phyloP scores from a whole-genome alignment of 2,329 filamentous ascomycete genomes.

The Pseudocercospora musae region DNA sequence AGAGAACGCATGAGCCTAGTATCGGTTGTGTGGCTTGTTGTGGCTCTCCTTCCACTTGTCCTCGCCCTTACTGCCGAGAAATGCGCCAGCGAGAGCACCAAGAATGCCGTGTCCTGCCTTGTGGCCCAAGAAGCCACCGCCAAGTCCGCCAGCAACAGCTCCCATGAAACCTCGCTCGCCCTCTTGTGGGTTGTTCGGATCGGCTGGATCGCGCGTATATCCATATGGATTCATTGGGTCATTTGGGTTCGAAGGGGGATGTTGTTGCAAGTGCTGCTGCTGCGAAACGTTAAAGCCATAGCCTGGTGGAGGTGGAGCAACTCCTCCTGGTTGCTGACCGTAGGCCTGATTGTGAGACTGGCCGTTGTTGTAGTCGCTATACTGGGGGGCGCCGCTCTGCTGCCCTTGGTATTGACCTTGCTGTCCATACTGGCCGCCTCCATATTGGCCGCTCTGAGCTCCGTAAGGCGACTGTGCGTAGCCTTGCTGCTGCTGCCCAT shows the following conservation, averaged over 20 bases:
- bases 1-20: neutral
- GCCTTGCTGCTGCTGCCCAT: slow-evolving; percentile 15
- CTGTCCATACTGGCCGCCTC: slow-evolving; percentile 24
- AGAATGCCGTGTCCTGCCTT: slow-evolving; percentile 58
- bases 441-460: slow-evolving; percentile 11
- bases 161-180: slow-evolving; percentile 58
- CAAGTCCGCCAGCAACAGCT: slow-evolving; percentile 55
- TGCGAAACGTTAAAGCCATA: slow-evolving; percentile 16
- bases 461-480: too few relatives aligned
- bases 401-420: slow-evolving; percentile 20
- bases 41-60: slow-evolving; percentile 7
- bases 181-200: slow-evolving; percentile 47
- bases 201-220: slow-evolving; percentile 31
- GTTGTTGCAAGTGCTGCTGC: slow-evolving; percentile 23
- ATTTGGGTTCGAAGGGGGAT: slow-evolving; percentile 31
- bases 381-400: slow-evolving; percentile 19
- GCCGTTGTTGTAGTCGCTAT: slow-evolving; percentile 17
- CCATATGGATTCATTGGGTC: slow-evolving; percentile 39
- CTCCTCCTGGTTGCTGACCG: slow-evolving; percentile 30
- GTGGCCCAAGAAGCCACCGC: slow-evolving; percentile 55
- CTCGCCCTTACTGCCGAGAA: slow-evolving; percentile 47
- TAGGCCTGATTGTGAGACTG: slow-evolving; percentile 22
- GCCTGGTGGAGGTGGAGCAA: slow-evolving; percentile 26
- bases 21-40: slow-evolving; percentile 5
- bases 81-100: slow-evolving; percentile 53